A percentile compares a stretch with the other conserved stretches of the same genome.
phyloP scores from a whole-genome alignment of 176 grass and related monocot genomes.

The Saccharum spontaneum region DNA sequence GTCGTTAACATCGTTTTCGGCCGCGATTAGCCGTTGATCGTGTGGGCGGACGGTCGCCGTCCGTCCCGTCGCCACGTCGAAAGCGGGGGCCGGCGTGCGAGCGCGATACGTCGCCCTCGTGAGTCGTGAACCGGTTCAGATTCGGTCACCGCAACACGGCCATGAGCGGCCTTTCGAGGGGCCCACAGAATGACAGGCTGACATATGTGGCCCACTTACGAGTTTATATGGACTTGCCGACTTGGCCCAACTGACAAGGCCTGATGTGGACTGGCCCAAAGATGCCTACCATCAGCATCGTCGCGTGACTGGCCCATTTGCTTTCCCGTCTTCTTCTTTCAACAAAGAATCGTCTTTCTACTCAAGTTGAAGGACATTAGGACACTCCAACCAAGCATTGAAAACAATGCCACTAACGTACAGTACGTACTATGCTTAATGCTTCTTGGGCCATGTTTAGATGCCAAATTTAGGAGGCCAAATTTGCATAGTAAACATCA shows the following conservation, averaged over 20 bases:
- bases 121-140: not conserved
- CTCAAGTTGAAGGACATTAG: not conserved
- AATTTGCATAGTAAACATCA: too few relatives aligned
- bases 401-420: not conserved
- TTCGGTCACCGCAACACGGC: not conserved
- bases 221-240: not conserved
- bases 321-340: not conserved
- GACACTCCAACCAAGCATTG: not conserved
- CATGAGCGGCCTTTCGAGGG: not conserved
- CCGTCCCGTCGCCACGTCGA: slow-evolving; percentile 24
- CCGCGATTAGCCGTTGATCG: slow-evolving; percentile 24
- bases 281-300: not conserved
- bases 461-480: too few relatives aligned
- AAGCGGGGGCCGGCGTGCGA: not conserved
- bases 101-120: not conserved
- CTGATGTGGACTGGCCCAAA: not conserved
- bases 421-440: too few relatives aligned
- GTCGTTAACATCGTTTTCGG: slow-evolving; percentile 24
- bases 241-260: not conserved
- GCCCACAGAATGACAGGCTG: not conserved
- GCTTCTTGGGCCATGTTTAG: too few relatives aligned
- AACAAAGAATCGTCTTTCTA: not conserved
- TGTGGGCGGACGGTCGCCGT: slow-evolving; percentile 29
- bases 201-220: not conserved
- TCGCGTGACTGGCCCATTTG: not conserved